Conservation (phyloP, 257 asterid genomes). For the Ehretia macrophylla region DNA sequence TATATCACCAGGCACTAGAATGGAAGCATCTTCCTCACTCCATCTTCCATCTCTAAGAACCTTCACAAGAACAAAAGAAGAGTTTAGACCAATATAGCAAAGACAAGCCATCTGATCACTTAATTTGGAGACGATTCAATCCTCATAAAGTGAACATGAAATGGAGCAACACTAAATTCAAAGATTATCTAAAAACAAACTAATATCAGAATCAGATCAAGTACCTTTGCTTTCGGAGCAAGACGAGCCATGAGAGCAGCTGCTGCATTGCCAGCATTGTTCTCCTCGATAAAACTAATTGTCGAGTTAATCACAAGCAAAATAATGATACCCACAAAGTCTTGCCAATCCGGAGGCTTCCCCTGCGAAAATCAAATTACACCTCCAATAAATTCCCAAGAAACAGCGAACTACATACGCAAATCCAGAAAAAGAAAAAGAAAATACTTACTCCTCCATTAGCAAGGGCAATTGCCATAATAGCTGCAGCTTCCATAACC, state of each 20-base stretch:
- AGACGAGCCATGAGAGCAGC: slow-evolving; percentile 99
- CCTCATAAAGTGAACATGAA: background rate
- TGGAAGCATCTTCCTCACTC: slow-evolving; percentile 81
- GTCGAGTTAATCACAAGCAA: slow-evolving; percentile 90
- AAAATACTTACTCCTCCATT: slow-evolving; percentile 82
- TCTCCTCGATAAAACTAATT: slow-evolving; percentile 95
- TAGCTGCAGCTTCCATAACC: slow-evolving; percentile 99
- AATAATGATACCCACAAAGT: slow-evolving; percentile 90
- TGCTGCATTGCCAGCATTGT: slow-evolving; percentile 97
- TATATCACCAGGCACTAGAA: slow-evolving; percentile 89
- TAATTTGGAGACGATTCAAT: background rate
- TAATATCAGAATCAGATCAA: background rate
- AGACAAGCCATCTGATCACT: background rate
- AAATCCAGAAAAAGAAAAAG: slow-evolving; percentile 6
- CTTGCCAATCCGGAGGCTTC: slow-evolving; percentile 99
- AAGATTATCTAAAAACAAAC: background rate
- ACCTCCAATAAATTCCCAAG: background rate
- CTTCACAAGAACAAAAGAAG: slow-evolving; percentile 32
- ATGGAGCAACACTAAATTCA: background rate
- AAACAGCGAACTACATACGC: background rate
- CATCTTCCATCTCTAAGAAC: slow-evolving; percentile 95
- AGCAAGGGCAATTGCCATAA: slow-evolving; percentile 99
- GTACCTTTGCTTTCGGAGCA: slow-evolving; percentile 93
- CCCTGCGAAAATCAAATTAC: slow-evolving; percentile 42
- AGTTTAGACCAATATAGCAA: slow-evolving; percentile 11